phyloP scores from a whole-genome alignment of 2,329 filamentous ascomycete species.

The Venturiaceae sp. region DNA sequence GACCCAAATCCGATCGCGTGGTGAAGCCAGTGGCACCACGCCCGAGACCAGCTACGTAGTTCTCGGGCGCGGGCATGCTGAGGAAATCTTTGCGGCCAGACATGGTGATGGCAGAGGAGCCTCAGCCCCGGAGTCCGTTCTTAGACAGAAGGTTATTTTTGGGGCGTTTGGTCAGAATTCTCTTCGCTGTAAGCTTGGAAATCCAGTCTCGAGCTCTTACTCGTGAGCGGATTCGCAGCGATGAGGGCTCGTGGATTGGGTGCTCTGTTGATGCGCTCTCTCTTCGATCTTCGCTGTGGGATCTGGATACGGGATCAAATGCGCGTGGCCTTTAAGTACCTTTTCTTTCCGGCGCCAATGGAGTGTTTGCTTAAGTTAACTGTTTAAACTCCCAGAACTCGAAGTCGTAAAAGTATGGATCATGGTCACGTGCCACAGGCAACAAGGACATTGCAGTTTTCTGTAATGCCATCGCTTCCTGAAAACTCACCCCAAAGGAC shows the following conservation, averaged over 20 bases:
- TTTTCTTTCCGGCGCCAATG: no score
- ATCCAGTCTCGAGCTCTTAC: background rate
- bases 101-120: constrained; percentile 30
- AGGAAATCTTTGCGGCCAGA: constrained; percentile 73
- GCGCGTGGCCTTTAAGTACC: no score
- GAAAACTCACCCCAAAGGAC: no score
- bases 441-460: no score
- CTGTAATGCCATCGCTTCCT: no score
- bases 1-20: constrained; percentile 90
- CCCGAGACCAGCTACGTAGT: constrained; percentile 83
- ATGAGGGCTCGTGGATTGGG: background rate
- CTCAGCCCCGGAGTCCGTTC: background rate
- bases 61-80: constrained; percentile 59
- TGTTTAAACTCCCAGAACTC: no score
- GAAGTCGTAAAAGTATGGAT: no score
- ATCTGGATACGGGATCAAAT: no score
- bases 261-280: background rate
- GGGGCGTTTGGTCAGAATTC: background rate
- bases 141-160: background rate
- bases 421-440: no score
- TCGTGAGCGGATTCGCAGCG: background rate
- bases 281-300: background rate
- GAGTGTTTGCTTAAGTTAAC: no score
- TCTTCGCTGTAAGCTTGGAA: background rate
- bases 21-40: constrained; percentile 98